Evolutionary conservation across 306 rosid genomes (phyloP).

Genomic region (Cajanus cajan): DNA sequence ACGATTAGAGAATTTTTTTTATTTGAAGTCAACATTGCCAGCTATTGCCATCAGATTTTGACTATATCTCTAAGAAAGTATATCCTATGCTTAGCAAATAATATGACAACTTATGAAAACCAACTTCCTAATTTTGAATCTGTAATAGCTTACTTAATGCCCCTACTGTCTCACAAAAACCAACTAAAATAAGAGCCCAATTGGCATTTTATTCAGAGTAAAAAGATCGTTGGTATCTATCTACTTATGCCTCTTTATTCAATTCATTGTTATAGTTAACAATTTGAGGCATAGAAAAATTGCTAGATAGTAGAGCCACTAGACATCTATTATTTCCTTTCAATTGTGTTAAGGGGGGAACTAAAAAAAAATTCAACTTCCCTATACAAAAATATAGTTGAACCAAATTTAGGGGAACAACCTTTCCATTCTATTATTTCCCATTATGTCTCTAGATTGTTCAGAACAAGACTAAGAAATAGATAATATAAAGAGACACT

Average conservation of each 20-base stretch:
- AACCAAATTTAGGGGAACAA: not conserved
- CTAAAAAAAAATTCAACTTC: not conserved
- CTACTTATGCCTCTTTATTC: not conserved
- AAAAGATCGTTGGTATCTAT: not conserved
- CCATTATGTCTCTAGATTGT: conserved; percentile 3
- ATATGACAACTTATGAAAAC: not conserved
- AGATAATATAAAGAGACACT: not conserved
- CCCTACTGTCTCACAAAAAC: not conserved
- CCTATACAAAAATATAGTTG: not conserved
- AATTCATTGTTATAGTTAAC: not conserved
- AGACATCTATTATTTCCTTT: not conserved
- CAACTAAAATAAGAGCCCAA: not conserved
- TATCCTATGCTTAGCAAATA: not conserved
- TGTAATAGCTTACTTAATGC: not conserved
- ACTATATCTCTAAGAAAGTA: not conserved
- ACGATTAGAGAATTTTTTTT: not conserved
- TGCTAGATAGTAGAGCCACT: not conserved
- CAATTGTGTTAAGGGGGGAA: not conserved
- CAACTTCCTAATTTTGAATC: conserved; percentile 1
- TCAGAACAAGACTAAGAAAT: not conserved
- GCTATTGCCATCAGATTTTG: not conserved
- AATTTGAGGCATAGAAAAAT: not conserved
- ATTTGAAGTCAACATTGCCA: not conserved
- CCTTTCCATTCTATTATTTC: not conserved
- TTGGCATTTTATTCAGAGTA: not conserved